These are phyloP conservation scores for Xerocomus spinulosus DNA, from an alignment of 768 basidiomycete genomes.

Conservation along the genomic window DNA sequence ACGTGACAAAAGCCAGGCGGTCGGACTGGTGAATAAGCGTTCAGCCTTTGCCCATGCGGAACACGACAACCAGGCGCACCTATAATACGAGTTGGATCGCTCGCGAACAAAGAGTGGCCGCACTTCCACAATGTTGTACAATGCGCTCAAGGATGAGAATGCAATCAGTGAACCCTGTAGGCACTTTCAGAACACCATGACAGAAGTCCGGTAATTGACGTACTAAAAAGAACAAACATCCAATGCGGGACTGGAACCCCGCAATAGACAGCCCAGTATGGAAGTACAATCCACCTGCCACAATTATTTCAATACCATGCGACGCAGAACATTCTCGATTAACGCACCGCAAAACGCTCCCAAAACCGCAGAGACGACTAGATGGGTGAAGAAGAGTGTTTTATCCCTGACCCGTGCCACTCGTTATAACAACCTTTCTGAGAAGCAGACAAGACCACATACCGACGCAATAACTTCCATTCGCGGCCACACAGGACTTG, in stretches of 20 bases:
- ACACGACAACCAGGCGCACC: slow-evolving; percentile 37
- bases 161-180: slow-evolving; percentile 91
- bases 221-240: slow-evolving; percentile 91
- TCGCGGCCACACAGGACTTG: slow-evolving; percentile 79
- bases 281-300: slow-evolving; percentile 78
- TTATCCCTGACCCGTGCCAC: slow-evolving; percentile 55
- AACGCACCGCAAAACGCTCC: slow-evolving; percentile 81
- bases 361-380: slow-evolving; percentile 61
- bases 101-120: slow-evolving; percentile 88
- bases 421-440: neutral
- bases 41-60: neutral
- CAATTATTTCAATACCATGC: neutral
- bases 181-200: neutral
- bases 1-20: slow-evolving; percentile 87
- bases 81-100: slow-evolving; percentile 80
- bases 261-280: slow-evolving; percentile 77
- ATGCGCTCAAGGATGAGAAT: slow-evolving; percentile 84
- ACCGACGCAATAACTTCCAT: slow-evolving; percentile 77
- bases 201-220: slow-evolving; percentile 2
- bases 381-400: slow-evolving; percentile 76
- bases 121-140: slow-evolving; percentile 83
- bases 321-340: neutral
- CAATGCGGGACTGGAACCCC: slow-evolving; percentile 92
- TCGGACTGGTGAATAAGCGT: slow-evolving; percentile 48
- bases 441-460: slow-evolving; percentile 5